Conservation (phyloP, 176 grass and related monocot genomes). For the Aegilops sharonensis region DNA sequence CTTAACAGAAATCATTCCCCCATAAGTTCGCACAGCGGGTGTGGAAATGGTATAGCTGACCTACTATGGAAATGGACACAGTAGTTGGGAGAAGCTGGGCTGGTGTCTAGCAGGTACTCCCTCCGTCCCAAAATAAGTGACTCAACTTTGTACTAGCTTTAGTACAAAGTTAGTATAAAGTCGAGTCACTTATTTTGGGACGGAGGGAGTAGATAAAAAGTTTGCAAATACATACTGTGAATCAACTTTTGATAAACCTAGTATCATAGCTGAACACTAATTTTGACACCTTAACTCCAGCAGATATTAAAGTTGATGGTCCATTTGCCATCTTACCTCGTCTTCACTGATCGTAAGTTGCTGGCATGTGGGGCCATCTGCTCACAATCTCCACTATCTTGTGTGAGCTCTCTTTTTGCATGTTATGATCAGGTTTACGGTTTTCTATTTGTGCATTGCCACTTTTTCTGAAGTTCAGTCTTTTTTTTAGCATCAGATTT, state of each 20-base stretch:
- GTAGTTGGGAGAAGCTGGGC: not conserved
- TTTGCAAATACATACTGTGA: not conserved
- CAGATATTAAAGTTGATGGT: not conserved
- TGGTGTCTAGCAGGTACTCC: not conserved
- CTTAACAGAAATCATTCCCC: not conserved
- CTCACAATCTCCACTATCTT: not conserved
- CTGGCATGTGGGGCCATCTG: not conserved
- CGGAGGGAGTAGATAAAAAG: not conserved
- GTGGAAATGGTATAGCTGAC: constrained; percentile 5
- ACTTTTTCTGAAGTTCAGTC: not conserved
- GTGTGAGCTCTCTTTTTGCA: not conserved
- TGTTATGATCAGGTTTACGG: not conserved
- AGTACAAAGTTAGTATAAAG: too few relatives aligned
- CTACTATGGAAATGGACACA: constrained; percentile 8
- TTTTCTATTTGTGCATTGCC: not conserved
- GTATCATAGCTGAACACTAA: not conserved
- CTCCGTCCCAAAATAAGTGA: too few relatives aligned
- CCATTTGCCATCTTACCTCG: not conserved
- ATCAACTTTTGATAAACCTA: not conserved
- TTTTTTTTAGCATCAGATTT: not conserved
- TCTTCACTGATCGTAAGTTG: not conserved
- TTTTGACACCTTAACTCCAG: not conserved
- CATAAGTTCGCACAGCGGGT: not conserved
- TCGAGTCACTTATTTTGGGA: too few relatives aligned
- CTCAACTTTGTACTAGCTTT: too few relatives aligned